These are phyloP conservation scores for Hypoxylon subgilvum DNA, from an alignment of 495 filamentous ascomycete genomes.

Conservation along the genomic window DNA sequence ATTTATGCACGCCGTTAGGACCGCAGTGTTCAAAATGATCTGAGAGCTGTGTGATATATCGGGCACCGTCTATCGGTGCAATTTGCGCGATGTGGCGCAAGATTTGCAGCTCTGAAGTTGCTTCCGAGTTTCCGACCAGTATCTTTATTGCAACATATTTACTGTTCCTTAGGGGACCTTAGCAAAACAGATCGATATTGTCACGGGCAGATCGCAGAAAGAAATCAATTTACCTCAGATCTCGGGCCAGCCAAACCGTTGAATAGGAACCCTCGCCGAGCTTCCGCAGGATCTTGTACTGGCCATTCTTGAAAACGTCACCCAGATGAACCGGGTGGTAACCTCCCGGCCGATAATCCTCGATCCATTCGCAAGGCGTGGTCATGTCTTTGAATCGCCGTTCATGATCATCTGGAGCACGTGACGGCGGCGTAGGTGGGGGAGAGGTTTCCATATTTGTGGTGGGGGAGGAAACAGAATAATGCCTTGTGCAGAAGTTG, in stretches of 20 bases:
- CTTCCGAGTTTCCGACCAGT: slow-evolving; percentile 30
- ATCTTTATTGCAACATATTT: slow-evolving; percentile 51
- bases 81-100: too few species aligned
- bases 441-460: too few species aligned
- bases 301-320: slow-evolving; percentile 43
- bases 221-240: slow-evolving; percentile 28
- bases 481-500: too few species aligned
- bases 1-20: slow-evolving; percentile 57
- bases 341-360: slow-evolving; percentile 33
- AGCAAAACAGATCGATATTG: too few species aligned
- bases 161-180: too few species aligned
- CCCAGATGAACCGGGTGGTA: slow-evolving; percentile 55
- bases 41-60: slow-evolving; percentile 32
- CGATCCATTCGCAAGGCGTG: too few species aligned
- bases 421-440: too few species aligned
- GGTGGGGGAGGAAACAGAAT: background rate
- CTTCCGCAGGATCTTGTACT: slow-evolving; percentile 58
- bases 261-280: slow-evolving; percentile 56
- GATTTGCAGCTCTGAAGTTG: too few species aligned
- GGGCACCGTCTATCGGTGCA: too few species aligned
- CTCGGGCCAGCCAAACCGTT: slow-evolving; percentile 58
- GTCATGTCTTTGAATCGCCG: too few species aligned
- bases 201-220: too few species aligned
- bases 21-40: slow-evolving; percentile 52
- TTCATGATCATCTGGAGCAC: too few species aligned